Evolutionary conservation across 768 basidiomycete species (phyloP).

Genomic region (Rhodotorula babjevae): DNA sequence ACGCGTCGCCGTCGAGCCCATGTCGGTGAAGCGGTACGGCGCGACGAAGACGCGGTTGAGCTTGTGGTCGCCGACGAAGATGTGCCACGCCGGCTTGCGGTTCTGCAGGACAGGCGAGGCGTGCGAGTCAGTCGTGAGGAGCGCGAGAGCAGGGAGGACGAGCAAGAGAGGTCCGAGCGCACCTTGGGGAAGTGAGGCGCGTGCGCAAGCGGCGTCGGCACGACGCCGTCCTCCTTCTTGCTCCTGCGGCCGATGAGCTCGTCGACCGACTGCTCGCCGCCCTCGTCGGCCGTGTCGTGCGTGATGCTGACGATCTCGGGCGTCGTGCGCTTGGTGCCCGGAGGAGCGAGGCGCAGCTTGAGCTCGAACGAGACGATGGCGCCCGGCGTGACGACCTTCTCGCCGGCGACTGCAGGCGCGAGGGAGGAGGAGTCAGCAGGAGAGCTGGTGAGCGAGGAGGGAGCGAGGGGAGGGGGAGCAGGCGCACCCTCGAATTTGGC

Average conservation of each 20-base stretch:
- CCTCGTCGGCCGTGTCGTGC: slow-evolving; percentile 47
- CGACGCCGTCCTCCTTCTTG: slow-evolving; percentile 50
- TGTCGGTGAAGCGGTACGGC: slow-evolving; percentile 49
- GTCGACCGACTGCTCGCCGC: slow-evolving; percentile 62
- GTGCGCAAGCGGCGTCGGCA: slow-evolving; percentile 58
- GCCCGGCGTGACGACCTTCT: slow-evolving; percentile 77
- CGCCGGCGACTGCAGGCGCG: slow-evolving; percentile 61
- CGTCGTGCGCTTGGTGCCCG: slow-evolving; percentile 44
- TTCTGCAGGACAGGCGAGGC: slow-evolving; percentile 51
- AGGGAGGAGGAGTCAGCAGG: too few species aligned
- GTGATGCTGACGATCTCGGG: slow-evolving; percentile 44
- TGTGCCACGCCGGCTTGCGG: slow-evolving; percentile 84
- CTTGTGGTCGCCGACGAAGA: slow-evolving; percentile 49
- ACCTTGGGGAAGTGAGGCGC: slow-evolving; percentile 90
- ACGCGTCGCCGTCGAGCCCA: slow-evolving; percentile 60
- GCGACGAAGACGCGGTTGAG: slow-evolving; percentile 44
- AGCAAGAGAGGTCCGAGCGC: slow-evolving; percentile 39
- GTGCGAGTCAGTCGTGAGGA: background rate
- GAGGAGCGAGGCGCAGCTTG: slow-evolving; percentile 69
- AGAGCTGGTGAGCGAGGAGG: background rate
- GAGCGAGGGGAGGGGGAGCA: background rate
- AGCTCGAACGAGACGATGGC: slow-evolving; percentile 81
- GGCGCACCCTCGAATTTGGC: slow-evolving; percentile 75
- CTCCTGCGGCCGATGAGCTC: slow-evolving; percentile 63
- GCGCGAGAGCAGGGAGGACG: background rate